A percentile compares a stretch with the other conserved stretches of the same genome.
Evolutionary conservation across 495 filamentous ascomycete species (phyloP).

Genomic region (Elaphomyces granulatus): DNA sequence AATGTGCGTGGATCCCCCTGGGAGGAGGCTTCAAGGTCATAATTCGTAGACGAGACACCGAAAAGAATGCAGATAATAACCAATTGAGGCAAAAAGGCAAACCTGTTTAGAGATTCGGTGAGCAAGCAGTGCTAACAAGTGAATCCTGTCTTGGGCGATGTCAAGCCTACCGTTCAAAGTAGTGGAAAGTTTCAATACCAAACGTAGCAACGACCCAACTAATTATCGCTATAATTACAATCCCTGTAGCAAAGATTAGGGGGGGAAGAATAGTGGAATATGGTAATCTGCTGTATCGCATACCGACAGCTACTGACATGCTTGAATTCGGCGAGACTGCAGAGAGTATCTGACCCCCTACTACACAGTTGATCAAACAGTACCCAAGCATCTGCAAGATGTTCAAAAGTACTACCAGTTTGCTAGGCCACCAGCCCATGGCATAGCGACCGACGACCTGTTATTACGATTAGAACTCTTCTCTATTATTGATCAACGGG

Average conservation of each 20-base stretch:
- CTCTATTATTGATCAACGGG: not conserved
- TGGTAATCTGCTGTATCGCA: too few species aligned
- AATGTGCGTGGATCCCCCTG: slow-evolving; percentile 37
- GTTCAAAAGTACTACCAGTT: slow-evolving; percentile 57
- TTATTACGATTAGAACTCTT: slow-evolving; percentile 3
- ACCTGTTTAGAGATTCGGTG: slow-evolving; percentile 28
- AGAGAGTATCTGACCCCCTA: slow-evolving; percentile 61
- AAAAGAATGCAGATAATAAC: slow-evolving; percentile 52
- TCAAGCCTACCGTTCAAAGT: slow-evolving; percentile 45
- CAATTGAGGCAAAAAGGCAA: slow-evolving; percentile 54
- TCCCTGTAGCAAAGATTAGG: too few species aligned
- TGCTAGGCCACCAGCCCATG: slow-evolving; percentile 72
- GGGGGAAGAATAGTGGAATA: too few species aligned
- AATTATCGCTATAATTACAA: slow-evolving; percentile 53
- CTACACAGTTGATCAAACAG: slow-evolving; percentile 51
- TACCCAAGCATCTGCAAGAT: slow-evolving; percentile 61
- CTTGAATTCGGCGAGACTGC: slow-evolving; percentile 47
- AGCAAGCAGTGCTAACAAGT: too few species aligned
- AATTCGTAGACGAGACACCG: slow-evolving; percentile 49
- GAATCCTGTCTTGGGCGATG: not conserved
- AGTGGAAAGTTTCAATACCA: slow-evolving; percentile 57
- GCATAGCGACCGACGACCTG: slow-evolving; percentile 54
- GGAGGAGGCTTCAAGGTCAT: slow-evolving; percentile 40
- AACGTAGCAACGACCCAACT: slow-evolving; percentile 56
- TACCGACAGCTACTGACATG: slow-evolving; percentile 51